A percentile compares a stretch with the other conserved stretches of the same genome.
phyloP scores from a whole-genome alignment of 371 early-diverging fungal genomes.

The Mucor sp. region DNA sequence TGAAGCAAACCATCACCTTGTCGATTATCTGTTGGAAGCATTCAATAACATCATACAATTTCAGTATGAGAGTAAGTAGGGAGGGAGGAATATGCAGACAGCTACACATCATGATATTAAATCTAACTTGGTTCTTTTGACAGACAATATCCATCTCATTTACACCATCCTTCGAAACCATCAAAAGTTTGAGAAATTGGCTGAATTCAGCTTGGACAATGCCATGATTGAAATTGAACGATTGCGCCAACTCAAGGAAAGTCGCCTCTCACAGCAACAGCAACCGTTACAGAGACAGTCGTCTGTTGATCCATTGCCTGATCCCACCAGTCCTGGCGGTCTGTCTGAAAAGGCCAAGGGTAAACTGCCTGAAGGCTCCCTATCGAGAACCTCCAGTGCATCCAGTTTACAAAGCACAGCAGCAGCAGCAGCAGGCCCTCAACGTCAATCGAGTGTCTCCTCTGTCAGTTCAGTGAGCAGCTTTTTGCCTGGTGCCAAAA shows the following conservation, averaged over 20 bases:
- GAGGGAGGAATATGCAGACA: no score
- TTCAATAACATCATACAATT: slow-evolving; percentile 85
- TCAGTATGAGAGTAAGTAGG: slow-evolving; percentile 59
- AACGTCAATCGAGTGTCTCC: slow-evolving; percentile 24
- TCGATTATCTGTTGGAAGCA: slow-evolving; percentile 75
- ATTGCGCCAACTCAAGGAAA: slow-evolving; percentile 49
- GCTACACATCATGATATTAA: background rate
- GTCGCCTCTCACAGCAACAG: background rate
- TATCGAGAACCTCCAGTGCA: slow-evolving; percentile 11
- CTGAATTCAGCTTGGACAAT: slow-evolving; percentile 63
- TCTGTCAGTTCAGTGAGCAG: slow-evolving; percentile 23
- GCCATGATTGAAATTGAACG: slow-evolving; percentile 65
- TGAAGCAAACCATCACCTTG: slow-evolving; percentile 72
- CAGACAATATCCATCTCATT: slow-evolving; percentile 73
- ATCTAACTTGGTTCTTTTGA: background rate
- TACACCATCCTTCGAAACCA: slow-evolving; percentile 77
- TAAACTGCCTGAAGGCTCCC: slow-evolving; percentile 35
- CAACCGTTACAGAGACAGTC: slow-evolving; percentile 1
- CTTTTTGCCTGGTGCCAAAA: slow-evolving; percentile 40
- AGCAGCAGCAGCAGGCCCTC: slow-evolving; percentile 6
- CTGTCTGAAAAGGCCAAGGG: slow-evolving; percentile 49
- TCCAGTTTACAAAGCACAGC: slow-evolving; percentile 13
- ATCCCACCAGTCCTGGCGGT: background rate
- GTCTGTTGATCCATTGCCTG: background rate
- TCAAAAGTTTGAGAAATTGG: slow-evolving; percentile 66